Conservation (phyloP, 345 rosid species). For the Cardiospermum halicacabum region DNA sequence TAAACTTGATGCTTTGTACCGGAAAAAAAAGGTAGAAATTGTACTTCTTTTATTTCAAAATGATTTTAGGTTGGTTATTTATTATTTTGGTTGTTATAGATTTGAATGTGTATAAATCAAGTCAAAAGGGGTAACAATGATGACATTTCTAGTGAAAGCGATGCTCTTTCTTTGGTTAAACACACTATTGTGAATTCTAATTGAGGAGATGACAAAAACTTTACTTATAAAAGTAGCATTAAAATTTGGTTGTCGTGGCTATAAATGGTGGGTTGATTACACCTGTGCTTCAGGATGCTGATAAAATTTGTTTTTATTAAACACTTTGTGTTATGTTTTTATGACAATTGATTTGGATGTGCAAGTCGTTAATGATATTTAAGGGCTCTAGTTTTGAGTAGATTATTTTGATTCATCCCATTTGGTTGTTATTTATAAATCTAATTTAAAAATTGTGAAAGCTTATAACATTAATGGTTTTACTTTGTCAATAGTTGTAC, state of each 20-base stretch:
- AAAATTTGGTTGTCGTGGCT: constrained; percentile 95
- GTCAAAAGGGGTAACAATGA: constrained; percentile 95
- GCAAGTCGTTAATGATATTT: not conserved
- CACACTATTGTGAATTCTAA: constrained; percentile 81
- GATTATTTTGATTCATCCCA: too few relatives aligned
- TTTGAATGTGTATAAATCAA: constrained; percentile 51
- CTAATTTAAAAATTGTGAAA: too few relatives aligned
- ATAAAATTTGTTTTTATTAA: constrained; percentile 48
- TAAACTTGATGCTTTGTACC: constrained; percentile 85
- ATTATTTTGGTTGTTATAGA: not conserved
- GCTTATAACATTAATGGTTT: too few relatives aligned
- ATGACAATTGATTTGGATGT: not conserved
- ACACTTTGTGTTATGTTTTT: not conserved
- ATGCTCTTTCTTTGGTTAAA: constrained; percentile 75
- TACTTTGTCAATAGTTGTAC: too few relatives aligned
- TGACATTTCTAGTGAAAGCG: constrained; percentile 92
- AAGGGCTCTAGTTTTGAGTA: constrained; percentile 21
- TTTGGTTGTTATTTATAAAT: too few relatives aligned
- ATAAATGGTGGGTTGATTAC: constrained; percentile 89
- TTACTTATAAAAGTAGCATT: constrained; percentile 74
- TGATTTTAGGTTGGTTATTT: not conserved
- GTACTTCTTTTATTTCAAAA: too few relatives aligned
- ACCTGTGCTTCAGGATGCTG: constrained; percentile 96
- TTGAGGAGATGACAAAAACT: constrained; percentile 89
- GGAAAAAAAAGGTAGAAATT: constrained; percentile 47